These are phyloP conservation scores for Phylloporus sp. DNA, from an alignment of 768 basidiomycete genomes.

Conservation along the genomic window DNA sequence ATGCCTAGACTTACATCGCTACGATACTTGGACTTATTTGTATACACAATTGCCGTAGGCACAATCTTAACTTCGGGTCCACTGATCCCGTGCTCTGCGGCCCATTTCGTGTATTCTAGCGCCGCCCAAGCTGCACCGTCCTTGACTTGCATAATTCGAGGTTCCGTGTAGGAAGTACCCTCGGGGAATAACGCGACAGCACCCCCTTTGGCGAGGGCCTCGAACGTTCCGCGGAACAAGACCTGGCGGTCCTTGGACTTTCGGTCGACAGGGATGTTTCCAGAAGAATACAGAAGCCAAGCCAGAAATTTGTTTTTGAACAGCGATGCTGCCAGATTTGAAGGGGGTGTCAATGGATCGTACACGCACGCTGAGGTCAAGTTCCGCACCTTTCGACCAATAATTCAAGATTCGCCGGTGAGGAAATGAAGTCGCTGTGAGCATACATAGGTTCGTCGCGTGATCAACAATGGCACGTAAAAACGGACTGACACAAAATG, in stretches of 20 bases:
- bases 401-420: constrained; percentile 79
- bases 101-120: constrained; percentile 86
- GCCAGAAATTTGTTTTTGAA: constrained; percentile 75
- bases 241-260: constrained; percentile 89
- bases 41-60: constrained; percentile 89
- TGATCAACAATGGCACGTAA: constrained; percentile 12
- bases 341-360: constrained; percentile 11
- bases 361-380: constrained; percentile 9
- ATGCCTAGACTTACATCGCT: constrained; percentile 63
- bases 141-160: constrained; percentile 86
- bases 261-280: constrained; percentile 97
- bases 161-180: constrained; percentile 91
- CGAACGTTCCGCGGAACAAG: constrained; percentile 86
- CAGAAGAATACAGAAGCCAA: constrained; percentile 78
- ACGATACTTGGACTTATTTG: constrained; percentile 93
- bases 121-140: constrained; percentile 96
- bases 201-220: constrained; percentile 72
- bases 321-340: constrained; percentile 52
- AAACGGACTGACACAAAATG: constrained; percentile 60
- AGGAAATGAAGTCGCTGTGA: constrained; percentile 75
- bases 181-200: constrained; percentile 94
- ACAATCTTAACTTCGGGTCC: constrained; percentile 55
- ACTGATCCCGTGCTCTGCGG: constrained; percentile 49
- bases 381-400: constrained; percentile 81
- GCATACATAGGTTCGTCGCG: constrained; percentile 17